These are phyloP conservation scores for Ananas comosus DNA, from an alignment of 176 grass and related monocot species.

Conservation along the genomic window DNA sequence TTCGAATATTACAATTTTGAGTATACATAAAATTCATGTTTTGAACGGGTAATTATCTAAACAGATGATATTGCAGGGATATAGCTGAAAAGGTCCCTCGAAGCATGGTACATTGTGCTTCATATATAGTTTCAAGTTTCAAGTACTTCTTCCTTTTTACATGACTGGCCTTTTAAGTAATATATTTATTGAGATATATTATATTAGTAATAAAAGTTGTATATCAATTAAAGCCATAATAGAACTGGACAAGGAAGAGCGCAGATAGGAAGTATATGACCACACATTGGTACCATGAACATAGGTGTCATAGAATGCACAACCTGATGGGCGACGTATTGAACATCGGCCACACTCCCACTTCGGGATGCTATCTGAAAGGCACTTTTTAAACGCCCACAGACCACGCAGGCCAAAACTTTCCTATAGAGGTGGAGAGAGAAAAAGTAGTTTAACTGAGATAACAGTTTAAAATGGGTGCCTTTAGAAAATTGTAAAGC, in stretches of 20 bases:
- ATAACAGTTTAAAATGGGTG: too few species aligned
- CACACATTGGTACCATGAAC: background rate
- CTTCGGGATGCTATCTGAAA: slow-evolving; percentile 93
- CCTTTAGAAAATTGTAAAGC: background rate
- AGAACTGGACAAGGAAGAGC: background rate
- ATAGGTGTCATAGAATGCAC: background rate
- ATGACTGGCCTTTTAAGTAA: too few species aligned
- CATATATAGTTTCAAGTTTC: too few species aligned
- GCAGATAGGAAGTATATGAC: background rate
- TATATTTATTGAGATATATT: background rate
- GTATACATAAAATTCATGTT: too few species aligned
- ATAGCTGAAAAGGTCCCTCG: too few species aligned
- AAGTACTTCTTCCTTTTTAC: too few species aligned
- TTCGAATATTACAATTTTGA: too few species aligned
- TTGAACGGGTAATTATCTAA: too few species aligned
- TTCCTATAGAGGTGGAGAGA: slow-evolving; percentile 34
- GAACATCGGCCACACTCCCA: slow-evolving; percentile 94
- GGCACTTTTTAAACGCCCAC: slow-evolving; percentile 85
- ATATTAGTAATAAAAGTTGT: background rate
- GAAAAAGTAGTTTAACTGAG: too few species aligned
- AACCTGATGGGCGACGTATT: slow-evolving; percentile 99
- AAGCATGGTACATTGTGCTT: too few species aligned
- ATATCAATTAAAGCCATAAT: background rate
- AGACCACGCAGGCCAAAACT: slow-evolving; percentile 89
- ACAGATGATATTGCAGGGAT: too few species aligned